Conservation (phyloP, 306 rosid species). For the Erythrophleum fordii region DNA sequence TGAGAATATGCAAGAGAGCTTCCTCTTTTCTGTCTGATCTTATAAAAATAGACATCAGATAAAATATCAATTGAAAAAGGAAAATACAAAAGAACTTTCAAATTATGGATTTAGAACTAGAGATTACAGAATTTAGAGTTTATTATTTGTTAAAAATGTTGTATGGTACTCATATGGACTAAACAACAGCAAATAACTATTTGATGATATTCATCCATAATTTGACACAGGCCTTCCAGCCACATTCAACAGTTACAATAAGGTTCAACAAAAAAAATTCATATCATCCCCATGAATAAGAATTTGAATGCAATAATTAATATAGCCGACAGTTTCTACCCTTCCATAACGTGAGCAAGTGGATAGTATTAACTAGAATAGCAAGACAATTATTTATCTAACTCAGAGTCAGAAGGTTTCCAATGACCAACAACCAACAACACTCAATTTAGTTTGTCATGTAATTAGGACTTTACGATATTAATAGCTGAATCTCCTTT, state of each 20-base stretch:
- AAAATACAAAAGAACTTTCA: background rate
- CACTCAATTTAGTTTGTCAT: background rate
- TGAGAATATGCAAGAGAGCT: slow-evolving; percentile 63
- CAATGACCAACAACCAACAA: background rate
- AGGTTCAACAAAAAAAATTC: background rate
- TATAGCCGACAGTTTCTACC: slow-evolving; percentile 9
- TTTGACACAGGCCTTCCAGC: background rate
- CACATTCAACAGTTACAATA: too few relatives aligned
- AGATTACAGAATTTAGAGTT: background rate
- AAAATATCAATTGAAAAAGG: background rate
- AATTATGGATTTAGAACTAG: background rate
- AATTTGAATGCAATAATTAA: background rate
- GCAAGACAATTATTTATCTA: slow-evolving; percentile 1
- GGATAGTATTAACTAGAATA: background rate
- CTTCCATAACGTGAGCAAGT: slow-evolving; percentile 4
- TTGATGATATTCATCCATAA: too few relatives aligned
- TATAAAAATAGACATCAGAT: slow-evolving; percentile 35
- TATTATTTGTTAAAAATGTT: background rate
- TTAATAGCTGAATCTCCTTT: slow-evolving; percentile 58
- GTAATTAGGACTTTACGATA: slow-evolving; percentile 10
- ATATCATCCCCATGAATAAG: background rate
- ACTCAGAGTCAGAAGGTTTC: background rate
- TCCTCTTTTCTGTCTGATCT: slow-evolving; percentile 76
- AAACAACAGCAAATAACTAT: too few relatives aligned
- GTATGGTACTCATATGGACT: slow-evolving; percentile 23